phyloP scores from a whole-genome alignment of 2,329 filamentous ascomycete genomes.

The Hymenotorrendiella dingleyae region DNA sequence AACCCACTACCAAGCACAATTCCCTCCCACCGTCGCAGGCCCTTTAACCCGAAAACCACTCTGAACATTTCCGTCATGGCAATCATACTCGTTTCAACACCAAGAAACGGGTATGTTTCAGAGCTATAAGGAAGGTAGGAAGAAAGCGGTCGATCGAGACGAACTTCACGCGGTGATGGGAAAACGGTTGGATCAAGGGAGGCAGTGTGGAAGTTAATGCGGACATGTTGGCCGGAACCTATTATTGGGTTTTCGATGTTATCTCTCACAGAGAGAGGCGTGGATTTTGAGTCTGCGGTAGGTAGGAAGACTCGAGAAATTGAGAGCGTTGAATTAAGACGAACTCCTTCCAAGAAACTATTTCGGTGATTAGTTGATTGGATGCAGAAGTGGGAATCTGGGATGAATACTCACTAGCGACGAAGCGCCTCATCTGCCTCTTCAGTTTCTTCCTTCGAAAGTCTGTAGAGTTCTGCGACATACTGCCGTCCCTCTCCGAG shows the following conservation, averaged over 20 bases:
- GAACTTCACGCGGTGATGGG: slow-evolving; percentile 54
- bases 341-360: slow-evolving; percentile 63
- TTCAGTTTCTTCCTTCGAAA: slow-evolving; percentile 49
- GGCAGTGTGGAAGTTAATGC: slow-evolving; percentile 54
- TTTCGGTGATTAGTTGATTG: too few species aligned
- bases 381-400: too few species aligned
- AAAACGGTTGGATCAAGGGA: slow-evolving; percentile 53
- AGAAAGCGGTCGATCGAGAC: slow-evolving; percentile 56
- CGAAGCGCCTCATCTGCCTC: slow-evolving; percentile 59
- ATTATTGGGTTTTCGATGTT: slow-evolving; percentile 44
- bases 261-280: slow-evolving; percentile 40
- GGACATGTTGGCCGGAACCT: slow-evolving; percentile 47
- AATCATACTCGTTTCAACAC: too few species aligned
- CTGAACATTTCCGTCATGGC: slow-evolving; percentile 46
- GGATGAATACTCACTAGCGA: slow-evolving; percentile 40
- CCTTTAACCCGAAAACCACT: slow-evolving; percentile 21
- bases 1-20: slow-evolving; percentile 7
- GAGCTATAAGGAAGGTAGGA: slow-evolving; percentile 59
- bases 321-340: slow-evolving; percentile 57
- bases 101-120: slow-evolving; percentile 43
- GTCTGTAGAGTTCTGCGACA: slow-evolving; percentile 52
- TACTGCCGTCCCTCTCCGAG: slow-evolving; percentile 52
- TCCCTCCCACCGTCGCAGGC: slow-evolving; percentile 18
- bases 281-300: too few species aligned
- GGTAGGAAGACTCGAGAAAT: slow-evolving; percentile 43